Evolutionary conservation across 176 grass and related monocot species (phyloP).

Genomic region (Cenchrus fungigraminus): DNA sequence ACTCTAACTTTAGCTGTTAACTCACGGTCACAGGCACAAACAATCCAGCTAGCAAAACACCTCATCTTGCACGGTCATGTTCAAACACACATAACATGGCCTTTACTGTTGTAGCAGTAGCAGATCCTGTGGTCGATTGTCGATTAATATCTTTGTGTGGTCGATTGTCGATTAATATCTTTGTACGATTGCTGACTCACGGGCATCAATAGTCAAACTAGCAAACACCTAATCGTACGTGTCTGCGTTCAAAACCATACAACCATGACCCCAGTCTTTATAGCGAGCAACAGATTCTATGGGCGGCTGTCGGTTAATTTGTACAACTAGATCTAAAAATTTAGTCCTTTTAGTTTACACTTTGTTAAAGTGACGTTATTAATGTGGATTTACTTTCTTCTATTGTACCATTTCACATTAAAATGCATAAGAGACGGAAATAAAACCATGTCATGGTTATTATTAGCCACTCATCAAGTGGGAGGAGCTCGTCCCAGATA

Average conservation of each 20-base stretch:
- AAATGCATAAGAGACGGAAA: neutral
- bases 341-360: neutral
- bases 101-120: neutral
- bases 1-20: neutral
- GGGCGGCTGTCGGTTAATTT: neutral
- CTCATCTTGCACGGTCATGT: neutral
- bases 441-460: neutral
- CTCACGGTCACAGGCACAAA: neutral
- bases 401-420: neutral
- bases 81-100: neutral
- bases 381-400: neutral
- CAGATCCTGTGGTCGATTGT: neutral
- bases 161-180: neutral
- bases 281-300: neutral
- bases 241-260: neutral
- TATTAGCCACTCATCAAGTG: neutral
- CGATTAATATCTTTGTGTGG: neutral
- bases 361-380: neutral
- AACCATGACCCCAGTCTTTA: neutral
- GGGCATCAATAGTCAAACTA: neutral
- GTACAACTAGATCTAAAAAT: neutral
- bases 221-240: neutral
- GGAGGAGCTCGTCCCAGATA: slow-evolving; percentile 6
- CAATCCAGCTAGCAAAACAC: neutral
- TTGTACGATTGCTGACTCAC: too few species aligned